Percentiles rank a stretch among this genome's conserved stretches.
Evolutionary conservation across 176 grass and related monocot genomes (phyloP).

Genomic region (Eleusine indica): DNA sequence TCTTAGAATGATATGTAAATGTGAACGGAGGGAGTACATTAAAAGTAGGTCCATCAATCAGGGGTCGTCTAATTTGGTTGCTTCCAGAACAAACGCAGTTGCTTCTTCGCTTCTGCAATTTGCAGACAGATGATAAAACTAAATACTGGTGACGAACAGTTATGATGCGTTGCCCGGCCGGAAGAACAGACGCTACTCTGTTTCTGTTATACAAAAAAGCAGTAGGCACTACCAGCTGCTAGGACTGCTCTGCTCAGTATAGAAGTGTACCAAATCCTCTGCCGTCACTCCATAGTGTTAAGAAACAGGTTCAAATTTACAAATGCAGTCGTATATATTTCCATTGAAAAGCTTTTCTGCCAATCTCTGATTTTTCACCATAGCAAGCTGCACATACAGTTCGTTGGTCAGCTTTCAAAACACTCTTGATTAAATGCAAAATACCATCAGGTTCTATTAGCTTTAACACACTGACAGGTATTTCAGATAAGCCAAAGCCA

Average conservation of each 20-base stretch:
- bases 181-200: neutral
- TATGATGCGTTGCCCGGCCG: neutral
- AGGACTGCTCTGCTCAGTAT: neutral
- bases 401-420: constrained; percentile 12
- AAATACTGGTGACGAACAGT: neutral
- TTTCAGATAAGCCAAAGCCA: constrained; percentile 11
- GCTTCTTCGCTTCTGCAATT: constrained; percentile 16
- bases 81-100: neutral
- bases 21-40: neutral
- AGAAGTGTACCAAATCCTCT: constrained; percentile 5
- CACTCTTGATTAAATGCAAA: neutral
- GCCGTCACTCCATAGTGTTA: constrained; percentile 11
- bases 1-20: too few species aligned
- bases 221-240: neutral
- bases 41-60: neutral
- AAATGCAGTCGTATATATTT: constrained; percentile 93
- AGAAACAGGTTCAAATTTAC: constrained; percentile 78
- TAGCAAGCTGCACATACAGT: constrained; percentile 72
- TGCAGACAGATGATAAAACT: neutral
- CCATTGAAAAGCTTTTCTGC: constrained; percentile 92
- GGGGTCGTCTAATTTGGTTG: neutral
- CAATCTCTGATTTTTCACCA: constrained; percentile 97
- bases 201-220: neutral
- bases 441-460: neutral
- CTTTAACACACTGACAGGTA: neutral